These are phyloP conservation scores for Stellera chamaejasme DNA, from an alignment of 345 rosid genomes.

Conservation along the genomic window DNA sequence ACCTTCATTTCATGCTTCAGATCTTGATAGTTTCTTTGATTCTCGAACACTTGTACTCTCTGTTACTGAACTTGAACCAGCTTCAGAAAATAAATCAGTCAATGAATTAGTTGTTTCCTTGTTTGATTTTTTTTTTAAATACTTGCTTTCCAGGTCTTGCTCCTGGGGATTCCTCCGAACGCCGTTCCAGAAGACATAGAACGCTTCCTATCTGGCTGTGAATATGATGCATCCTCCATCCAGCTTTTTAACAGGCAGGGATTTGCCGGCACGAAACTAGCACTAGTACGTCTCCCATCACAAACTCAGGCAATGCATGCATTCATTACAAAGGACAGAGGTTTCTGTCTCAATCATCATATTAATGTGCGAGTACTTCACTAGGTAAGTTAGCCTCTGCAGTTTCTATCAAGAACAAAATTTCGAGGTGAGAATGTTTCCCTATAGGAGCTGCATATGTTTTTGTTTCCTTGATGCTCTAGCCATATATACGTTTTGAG, in stretches of 20 bases:
- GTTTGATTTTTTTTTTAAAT: not conserved
- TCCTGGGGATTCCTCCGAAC: slow-evolving; percentile 51
- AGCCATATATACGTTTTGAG: too few species aligned
- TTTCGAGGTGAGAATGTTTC: too few species aligned
- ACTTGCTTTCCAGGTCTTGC: slow-evolving; percentile 34
- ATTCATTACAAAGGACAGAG: slow-evolving; percentile 46
- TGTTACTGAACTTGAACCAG: too few species aligned
- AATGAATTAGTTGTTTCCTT: not conserved
- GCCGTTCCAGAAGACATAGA: slow-evolving; percentile 52
- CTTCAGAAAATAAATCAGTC: too few species aligned
- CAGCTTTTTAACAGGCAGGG: slow-evolving; percentile 22
- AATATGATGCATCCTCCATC: slow-evolving; percentile 42
- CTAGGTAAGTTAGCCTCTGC: slow-evolving; percentile 8
- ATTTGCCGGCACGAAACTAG: slow-evolving; percentile 26
- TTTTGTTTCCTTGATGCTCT: too few species aligned
- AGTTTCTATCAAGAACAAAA: too few species aligned
- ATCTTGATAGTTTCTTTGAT: too few species aligned
- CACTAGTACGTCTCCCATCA: slow-evolving; percentile 41
- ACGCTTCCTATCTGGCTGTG: slow-evolving; percentile 65
- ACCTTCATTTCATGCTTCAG: too few species aligned
- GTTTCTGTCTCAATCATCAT: slow-evolving; percentile 54
- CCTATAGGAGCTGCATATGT: too few species aligned
- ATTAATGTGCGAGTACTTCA: slow-evolving; percentile 59
- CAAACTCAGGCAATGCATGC: slow-evolving; percentile 58
- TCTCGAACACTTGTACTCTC: too few species aligned